Percentiles rank a stretch among this genome's conserved stretches.
These are phyloP conservation scores for Infundibulicybe gibba DNA, from an alignment of 768 basidiomycete genomes.

Conservation along the genomic window DNA sequence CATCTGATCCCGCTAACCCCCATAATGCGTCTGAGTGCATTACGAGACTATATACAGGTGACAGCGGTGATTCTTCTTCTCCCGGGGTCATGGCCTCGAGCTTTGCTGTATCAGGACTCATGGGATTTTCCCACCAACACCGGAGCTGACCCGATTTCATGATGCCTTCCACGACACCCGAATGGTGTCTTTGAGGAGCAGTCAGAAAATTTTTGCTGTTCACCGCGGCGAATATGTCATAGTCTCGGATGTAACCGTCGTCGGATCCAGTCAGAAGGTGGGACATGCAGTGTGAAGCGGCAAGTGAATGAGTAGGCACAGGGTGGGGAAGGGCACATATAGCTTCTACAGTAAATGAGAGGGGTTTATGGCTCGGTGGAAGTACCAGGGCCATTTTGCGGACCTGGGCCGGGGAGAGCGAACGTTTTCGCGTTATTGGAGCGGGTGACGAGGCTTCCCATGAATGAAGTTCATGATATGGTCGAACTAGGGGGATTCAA, in stretches of 20 bases:
- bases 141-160: conserved; percentile 86
- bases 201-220: conserved; percentile 87
- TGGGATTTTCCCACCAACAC: conserved; percentile 89
- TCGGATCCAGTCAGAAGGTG: conserved; percentile 90
- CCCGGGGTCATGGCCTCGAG: conserved; percentile 19
- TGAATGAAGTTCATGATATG: neutral
- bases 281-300: conserved; percentile 81
- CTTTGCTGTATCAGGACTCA: conserved; percentile 23
- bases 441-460: conserved; percentile 14
- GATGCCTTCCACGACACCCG: conserved; percentile 87
- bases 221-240: conserved; percentile 85
- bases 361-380: conserved; percentile 20
- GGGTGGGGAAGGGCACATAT: conserved; percentile 91
- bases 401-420: conserved; percentile 51
- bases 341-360: conserved; percentile 83
- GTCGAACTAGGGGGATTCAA: neutral
- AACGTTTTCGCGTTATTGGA: conserved; percentile 20
- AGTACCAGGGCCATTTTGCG: conserved; percentile 44
- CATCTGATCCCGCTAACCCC: conserved; percentile 85
- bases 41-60: conserved; percentile 86
- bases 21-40: conserved; percentile 94
- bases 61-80: conserved; percentile 49
- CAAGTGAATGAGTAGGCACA: conserved; percentile 82
- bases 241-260: conserved; percentile 90
- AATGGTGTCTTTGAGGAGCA: conserved; percentile 84